Conservation (phyloP, 352 stramenopile species). For the Globisporangium mamillatum region DNA sequence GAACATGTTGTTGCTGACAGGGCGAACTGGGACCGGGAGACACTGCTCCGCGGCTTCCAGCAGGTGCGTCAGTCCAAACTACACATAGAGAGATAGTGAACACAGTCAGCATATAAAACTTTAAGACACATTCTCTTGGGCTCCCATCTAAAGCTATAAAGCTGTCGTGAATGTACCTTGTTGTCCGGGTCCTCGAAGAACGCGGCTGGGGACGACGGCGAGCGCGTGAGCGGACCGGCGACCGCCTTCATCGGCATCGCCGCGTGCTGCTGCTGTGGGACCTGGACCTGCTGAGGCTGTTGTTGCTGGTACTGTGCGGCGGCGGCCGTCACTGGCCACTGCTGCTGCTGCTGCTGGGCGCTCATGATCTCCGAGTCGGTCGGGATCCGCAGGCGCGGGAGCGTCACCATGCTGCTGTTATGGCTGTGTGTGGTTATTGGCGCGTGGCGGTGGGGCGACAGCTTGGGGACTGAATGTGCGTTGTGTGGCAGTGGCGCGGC, state of each 20-base stretch:
- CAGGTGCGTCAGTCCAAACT: slow-evolving; percentile 59
- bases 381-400: slow-evolving; percentile 19
- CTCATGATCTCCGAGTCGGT: slow-evolving; percentile 18
- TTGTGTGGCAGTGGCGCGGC: neutral
- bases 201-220: slow-evolving; percentile 39
- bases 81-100: slow-evolving; percentile 14
- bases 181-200: slow-evolving; percentile 40
- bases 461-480: neutral
- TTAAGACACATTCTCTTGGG: neutral
- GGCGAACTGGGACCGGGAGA: slow-evolving; percentile 12
- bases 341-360: slow-evolving; percentile 9
- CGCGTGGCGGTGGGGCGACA: neutral
- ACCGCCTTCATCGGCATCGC: neutral
- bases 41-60: slow-evolving; percentile 60
- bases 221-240: slow-evolving; percentile 25
- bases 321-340: neutral
- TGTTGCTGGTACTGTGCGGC: slow-evolving; percentile 4
- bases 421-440: neutral
- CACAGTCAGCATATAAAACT: slow-evolving; percentile 13
- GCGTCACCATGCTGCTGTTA: slow-evolving; percentile 7
- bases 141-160: neutral
- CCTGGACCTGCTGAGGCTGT: neutral
- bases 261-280: slow-evolving; percentile 12
- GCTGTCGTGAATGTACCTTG: slow-evolving; percentile 17
- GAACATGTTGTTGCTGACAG: slow-evolving; percentile 10